phyloP scores from a whole-genome alignment of 192 early-diverging fungal species.

The Backusella australiensis region DNA sequence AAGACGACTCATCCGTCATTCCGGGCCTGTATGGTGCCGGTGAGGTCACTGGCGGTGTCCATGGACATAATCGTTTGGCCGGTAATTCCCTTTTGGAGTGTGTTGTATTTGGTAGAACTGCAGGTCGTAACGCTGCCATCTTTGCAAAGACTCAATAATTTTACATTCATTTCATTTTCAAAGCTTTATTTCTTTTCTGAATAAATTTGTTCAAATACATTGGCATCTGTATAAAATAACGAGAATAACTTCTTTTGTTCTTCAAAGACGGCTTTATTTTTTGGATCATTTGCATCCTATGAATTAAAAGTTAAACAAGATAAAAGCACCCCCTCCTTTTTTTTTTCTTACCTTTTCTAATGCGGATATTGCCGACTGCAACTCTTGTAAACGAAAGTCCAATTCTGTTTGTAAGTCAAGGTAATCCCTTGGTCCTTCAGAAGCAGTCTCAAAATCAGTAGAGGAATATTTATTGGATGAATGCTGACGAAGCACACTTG shows the following conservation, averaged over 20 bases:
- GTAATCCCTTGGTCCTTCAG: neutral
- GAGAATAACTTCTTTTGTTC: neutral
- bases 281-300: neutral
- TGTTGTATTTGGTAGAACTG: conserved; percentile 81
- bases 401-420: neutral
- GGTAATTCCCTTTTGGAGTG: conserved; percentile 80
- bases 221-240: conserved; percentile 7
- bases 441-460: neutral
- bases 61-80: conserved; percentile 80
- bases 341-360: neutral
- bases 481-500: neutral
- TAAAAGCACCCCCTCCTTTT: neutral
- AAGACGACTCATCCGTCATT: conserved; percentile 36
- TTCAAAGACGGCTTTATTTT: neutral
- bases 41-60: conserved; percentile 82
- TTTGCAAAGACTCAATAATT: neutral
- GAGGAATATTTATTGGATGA: neutral
- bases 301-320: neutral
- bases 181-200: neutral
- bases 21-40: conserved; percentile 74
- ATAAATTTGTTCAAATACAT: neutral
- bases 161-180: neutral
- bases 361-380: neutral
- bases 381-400: neutral
- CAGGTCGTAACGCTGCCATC: conserved; percentile 45